Conservation (phyloP, 2,329 filamentous ascomycete species). For the Byssochlamys sp. region DNA sequence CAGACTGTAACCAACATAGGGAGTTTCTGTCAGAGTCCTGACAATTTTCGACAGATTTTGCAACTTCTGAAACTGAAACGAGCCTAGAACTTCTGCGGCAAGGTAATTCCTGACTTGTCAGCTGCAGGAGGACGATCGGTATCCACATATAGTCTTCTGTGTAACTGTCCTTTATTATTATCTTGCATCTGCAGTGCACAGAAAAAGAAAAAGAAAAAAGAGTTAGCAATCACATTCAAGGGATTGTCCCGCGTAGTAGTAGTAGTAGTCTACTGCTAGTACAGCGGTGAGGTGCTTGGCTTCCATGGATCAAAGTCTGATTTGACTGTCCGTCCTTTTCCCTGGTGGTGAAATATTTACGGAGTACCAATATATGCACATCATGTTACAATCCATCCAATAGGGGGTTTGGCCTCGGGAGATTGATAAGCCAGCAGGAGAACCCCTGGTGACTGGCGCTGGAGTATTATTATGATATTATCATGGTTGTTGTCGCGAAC, state of each 20-base stretch:
- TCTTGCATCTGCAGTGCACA: neutral
- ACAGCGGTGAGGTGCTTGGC: neutral
- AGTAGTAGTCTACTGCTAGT: neutral
- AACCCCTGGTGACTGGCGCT: neutral
- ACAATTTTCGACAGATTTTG: neutral
- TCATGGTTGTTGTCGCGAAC: neutral
- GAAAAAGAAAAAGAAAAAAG: neutral
- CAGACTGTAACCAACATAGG: neutral
- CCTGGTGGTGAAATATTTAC: neutral
- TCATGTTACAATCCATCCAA: neutral
- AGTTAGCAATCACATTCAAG: too few species aligned
- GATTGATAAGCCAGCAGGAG: neutral
- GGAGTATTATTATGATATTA: neutral
- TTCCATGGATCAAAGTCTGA: neutral
- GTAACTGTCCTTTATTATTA: neutral
- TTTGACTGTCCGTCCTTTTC: neutral
- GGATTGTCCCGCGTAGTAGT: too few species aligned
- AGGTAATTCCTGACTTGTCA: neutral
- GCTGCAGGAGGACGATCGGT: neutral
- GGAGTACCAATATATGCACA: neutral
- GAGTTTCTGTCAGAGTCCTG: neutral
- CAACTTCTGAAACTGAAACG: neutral
- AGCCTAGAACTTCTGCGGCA: neutral
- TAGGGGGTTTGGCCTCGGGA: neutral
- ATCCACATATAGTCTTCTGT: neutral